Evolutionary conservation across 2,329 filamentous ascomycete species (phyloP).

Genomic region (Teratosphaeria zuluensis): DNA sequence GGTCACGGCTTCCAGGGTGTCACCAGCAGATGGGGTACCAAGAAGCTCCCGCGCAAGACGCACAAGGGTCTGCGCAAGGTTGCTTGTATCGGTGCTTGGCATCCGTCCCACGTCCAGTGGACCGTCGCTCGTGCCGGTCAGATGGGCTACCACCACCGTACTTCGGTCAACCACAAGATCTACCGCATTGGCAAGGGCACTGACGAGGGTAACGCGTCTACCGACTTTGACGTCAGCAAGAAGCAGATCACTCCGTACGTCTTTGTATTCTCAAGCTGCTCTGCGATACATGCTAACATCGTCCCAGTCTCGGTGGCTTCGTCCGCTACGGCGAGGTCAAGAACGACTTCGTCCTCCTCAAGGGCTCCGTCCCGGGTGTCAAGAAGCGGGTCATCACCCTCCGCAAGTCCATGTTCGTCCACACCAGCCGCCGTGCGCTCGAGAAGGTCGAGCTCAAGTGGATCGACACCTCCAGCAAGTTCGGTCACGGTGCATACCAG

Average conservation of each 20-base stretch:
- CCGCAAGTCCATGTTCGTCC: slow-evolving; percentile 95
- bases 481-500: slow-evolving; percentile 99
- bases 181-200: slow-evolving; percentile 94
- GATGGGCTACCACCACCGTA: slow-evolving; percentile 99
- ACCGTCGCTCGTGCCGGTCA: slow-evolving; percentile 99
- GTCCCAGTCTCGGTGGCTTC: slow-evolving; percentile 83
- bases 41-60: slow-evolving; percentile 99
- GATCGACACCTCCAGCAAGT: slow-evolving; percentile 99
- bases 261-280: neutral
- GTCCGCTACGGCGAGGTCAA: slow-evolving; percentile 98
- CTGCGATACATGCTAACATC: slow-evolving; percentile 26
- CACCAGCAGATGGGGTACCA: slow-evolving; percentile 96
- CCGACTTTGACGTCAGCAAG: slow-evolving; percentile 94
- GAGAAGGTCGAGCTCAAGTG: slow-evolving; percentile 99
- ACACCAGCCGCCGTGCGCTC: slow-evolving; percentile 88
- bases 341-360: slow-evolving; percentile 97
- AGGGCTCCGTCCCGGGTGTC: slow-evolving; percentile 93
- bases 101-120: slow-evolving; percentile 99
- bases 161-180: slow-evolving; percentile 99
- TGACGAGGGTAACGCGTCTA: slow-evolving; percentile 86
- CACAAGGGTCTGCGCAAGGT: slow-evolving; percentile 99
- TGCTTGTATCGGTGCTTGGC: slow-evolving; percentile 99
- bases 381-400: slow-evolving; percentile 99
- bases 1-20: slow-evolving; percentile 98
- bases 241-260: slow-evolving; percentile 99